Evolutionary conservation across 2,329 filamentous ascomycete species (phyloP).

Genomic region (Trichophyton equinum): DNA sequence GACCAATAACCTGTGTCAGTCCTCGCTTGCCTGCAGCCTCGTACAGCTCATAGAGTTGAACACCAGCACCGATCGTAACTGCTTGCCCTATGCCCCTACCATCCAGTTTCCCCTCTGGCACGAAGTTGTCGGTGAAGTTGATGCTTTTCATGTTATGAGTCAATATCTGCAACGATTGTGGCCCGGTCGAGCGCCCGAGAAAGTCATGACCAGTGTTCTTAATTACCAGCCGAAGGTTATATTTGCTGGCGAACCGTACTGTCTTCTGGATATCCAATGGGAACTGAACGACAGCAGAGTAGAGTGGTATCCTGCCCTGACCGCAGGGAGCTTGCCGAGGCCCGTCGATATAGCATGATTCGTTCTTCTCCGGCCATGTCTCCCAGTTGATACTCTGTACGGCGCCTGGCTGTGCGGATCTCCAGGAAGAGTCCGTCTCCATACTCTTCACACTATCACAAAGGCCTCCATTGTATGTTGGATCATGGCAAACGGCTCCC

Average conservation of each 20-base stretch:
- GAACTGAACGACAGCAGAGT: constrained; percentile 25
- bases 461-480: constrained; percentile 33
- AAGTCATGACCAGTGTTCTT: constrained; percentile 46
- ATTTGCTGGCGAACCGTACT: constrained; percentile 17
- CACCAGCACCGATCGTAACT: constrained; percentile 44
- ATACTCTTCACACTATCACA: constrained; percentile 25
- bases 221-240: constrained; percentile 34
- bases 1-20: constrained; percentile 42
- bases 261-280: constrained; percentile 26
- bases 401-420: constrained; percentile 25
- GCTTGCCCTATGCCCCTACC: constrained; percentile 35
- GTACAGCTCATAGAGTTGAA: constrained; percentile 43
- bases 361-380: constrained; percentile 24
- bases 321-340: constrained; percentile 17
- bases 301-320: constrained; percentile 28
- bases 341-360: constrained; percentile 27
- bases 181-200: constrained; percentile 48
- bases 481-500: constrained; percentile 41
- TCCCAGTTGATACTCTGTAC: constrained; percentile 31
- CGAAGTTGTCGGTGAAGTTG: constrained; percentile 27
- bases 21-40: constrained; percentile 36
- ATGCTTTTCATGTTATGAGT: constrained; percentile 23
- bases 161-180: constrained; percentile 33
- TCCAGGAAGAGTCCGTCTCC: constrained; percentile 24
- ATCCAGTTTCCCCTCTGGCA: constrained; percentile 26